Conservation (phyloP, 495 filamentous ascomycete species). For the Trichocladium uniseriatum region DNA sequence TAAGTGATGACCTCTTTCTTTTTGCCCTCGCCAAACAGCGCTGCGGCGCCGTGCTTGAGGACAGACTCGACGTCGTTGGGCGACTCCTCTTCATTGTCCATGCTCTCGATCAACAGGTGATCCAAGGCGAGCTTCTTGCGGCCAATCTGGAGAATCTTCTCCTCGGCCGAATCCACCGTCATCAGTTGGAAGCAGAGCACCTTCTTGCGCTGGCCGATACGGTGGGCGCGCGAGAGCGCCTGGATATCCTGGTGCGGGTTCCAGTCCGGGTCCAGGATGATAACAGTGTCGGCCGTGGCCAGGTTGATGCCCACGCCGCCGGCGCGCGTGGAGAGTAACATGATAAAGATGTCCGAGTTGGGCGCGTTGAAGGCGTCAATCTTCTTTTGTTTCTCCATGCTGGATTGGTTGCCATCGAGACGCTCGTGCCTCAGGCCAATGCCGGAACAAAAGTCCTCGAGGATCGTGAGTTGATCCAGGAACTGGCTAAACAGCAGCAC, state of each 20-base stretch:
- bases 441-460: constrained; percentile 81
- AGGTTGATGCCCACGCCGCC: constrained; percentile 97
- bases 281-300: constrained; percentile 94
- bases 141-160: constrained; percentile 93
- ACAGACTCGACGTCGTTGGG: constrained; percentile 77
- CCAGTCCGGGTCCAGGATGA: constrained; percentile 96
- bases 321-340: constrained; percentile 85
- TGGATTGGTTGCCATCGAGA: constrained; percentile 72
- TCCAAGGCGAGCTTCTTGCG: constrained; percentile 92
- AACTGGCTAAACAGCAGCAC: constrained; percentile 97
- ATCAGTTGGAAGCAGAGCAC: constrained; percentile 92
- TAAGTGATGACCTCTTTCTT: constrained; percentile 59
- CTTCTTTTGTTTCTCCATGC: constrained; percentile 79
- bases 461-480: constrained; percentile 72
- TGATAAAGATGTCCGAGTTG: constrained; percentile 72
- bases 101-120: constrained; percentile 83
- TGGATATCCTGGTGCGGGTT: constrained; percentile 98
- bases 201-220: constrained; percentile 92
- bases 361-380: constrained; percentile 92
- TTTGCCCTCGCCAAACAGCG: constrained; percentile 72
- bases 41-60: constrained; percentile 75
- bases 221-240: constrained; percentile 84
- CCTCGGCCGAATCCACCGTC: constrained; percentile 79
- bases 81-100: constrained; percentile 64
- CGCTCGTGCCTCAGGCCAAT: constrained; percentile 63